These are phyloP conservation scores for Orobanche coerulescens DNA, from an alignment of 257 asterid genomes.

Conservation along the genomic window DNA sequence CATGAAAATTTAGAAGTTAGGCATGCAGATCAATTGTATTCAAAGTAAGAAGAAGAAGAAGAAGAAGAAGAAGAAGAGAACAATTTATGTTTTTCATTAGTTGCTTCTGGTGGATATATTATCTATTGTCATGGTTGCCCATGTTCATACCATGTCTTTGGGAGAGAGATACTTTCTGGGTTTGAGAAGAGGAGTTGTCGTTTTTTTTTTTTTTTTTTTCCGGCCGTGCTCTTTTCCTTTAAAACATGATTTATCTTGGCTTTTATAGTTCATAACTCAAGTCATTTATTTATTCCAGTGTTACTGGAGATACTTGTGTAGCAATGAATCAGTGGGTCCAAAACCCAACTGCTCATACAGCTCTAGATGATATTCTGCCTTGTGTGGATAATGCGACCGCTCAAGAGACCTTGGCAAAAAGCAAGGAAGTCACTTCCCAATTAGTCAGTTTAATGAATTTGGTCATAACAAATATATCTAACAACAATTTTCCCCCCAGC, in stretches of 20 bases:
- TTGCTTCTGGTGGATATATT: too few species aligned
- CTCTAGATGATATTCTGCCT: slow-evolving; percentile 78
- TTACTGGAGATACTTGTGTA: slow-evolving; percentile 74
- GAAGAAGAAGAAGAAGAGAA: too few species aligned
- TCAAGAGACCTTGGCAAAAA: slow-evolving; percentile 62
- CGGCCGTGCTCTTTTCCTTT: not conserved
- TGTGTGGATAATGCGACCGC: slow-evolving; percentile 93
- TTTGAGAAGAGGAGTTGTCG: too few species aligned
- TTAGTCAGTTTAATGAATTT: slow-evolving; percentile 48
- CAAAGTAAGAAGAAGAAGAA: not conserved
- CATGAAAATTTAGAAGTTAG: not conserved
- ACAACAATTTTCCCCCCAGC: slow-evolving; percentile 60
- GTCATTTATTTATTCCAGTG: slow-evolving; percentile 30
- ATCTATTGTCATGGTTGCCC: not conserved
- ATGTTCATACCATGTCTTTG: not conserved
- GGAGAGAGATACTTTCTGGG: too few species aligned
- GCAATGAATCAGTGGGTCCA: slow-evolving; percentile 86
- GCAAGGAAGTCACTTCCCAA: slow-evolving; percentile 79
- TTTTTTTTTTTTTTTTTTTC: too few species aligned
- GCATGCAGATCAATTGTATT: not conserved
- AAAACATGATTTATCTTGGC: slow-evolving; percentile 1
- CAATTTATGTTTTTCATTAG: too few species aligned
- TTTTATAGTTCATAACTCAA: slow-evolving; percentile 8
- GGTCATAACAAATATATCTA: slow-evolving; percentile 62
- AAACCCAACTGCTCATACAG: slow-evolving; percentile 72